Conservation (phyloP, 2,329 filamentous ascomycete genomes). For the Sclerotinia spermophila region DNA sequence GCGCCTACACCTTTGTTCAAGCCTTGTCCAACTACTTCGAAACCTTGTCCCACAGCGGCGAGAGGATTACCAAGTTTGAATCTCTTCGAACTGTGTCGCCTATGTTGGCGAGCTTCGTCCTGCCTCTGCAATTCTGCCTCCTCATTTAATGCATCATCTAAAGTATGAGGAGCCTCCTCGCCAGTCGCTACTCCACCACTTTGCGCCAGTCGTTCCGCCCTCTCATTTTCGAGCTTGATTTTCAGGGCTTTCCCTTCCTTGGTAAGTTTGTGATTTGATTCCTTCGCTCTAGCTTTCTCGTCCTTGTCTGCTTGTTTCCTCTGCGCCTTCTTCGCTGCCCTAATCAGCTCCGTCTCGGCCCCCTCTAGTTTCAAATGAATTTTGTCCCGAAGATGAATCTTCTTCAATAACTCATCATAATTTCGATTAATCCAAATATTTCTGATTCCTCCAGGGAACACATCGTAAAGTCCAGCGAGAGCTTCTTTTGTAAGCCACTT, state of each 20-base stretch:
- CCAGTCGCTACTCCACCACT: conserved; percentile 50
- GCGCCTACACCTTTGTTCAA: conserved; percentile 31
- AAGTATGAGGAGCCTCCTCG: conserved; percentile 50
- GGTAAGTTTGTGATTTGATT: conserved; percentile 37
- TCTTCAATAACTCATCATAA: conserved; percentile 76
- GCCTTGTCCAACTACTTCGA: conserved; percentile 32
- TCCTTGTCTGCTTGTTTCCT: conserved; percentile 52
- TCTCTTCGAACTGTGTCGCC: conserved; percentile 21
- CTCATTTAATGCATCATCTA: conserved; percentile 47
- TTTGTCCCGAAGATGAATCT: conserved; percentile 70
- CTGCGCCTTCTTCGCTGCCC: conserved; percentile 72
- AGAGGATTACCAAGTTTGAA: conserved; percentile 32
- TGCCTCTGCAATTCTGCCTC: conserved; percentile 28
- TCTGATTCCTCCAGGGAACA: conserved; percentile 89
- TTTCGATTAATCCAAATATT: conserved; percentile 98
- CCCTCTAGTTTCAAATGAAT: conserved; percentile 70
- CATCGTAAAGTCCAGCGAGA: conserved; percentile 81
- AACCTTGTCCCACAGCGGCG: conserved; percentile 32
- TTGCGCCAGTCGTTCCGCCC: conserved; percentile 44
- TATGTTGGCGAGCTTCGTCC: conserved; percentile 18
- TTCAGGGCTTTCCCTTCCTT: conserved; percentile 38
- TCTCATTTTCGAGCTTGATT: conserved; percentile 38
- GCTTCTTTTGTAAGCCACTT: conserved; percentile 88
- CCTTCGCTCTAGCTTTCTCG: conserved; percentile 50
- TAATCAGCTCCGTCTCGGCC: conserved; percentile 82